A percentile compares a stretch with the other conserved stretches of the same genome.
Evolutionary conservation across 768 basidiomycete genomes (phyloP).

Genomic region (Trametes meyenii): DNA sequence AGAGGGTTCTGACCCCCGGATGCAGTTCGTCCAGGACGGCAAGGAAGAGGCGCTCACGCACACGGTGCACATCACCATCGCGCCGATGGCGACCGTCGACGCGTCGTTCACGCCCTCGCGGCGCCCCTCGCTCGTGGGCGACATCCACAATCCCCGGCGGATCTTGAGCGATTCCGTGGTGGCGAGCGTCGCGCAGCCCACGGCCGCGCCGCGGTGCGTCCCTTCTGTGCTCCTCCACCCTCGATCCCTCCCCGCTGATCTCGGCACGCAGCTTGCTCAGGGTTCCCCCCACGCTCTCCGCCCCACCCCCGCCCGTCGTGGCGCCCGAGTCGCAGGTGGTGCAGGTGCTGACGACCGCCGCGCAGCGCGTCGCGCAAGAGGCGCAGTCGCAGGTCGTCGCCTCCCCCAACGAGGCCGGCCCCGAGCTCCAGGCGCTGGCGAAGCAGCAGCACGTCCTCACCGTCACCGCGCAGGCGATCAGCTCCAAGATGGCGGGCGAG

Average conservation of each 20-base stretch:
- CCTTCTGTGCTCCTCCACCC: background rate
- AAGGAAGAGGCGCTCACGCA: slow-evolving; percentile 69
- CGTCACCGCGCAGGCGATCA: slow-evolving; percentile 73
- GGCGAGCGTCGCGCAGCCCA: slow-evolving; percentile 34
- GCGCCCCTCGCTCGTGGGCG: slow-evolving; percentile 51
- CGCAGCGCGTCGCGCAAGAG: slow-evolving; percentile 76
- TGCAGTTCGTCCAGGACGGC: slow-evolving; percentile 71
- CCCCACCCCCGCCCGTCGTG: slow-evolving; percentile 39
- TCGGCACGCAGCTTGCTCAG: slow-evolving; percentile 34
- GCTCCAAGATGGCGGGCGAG: slow-evolving; percentile 64
- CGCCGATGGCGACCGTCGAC: slow-evolving; percentile 60
- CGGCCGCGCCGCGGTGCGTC: slow-evolving; percentile 34
- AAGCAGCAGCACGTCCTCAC: slow-evolving; percentile 83
- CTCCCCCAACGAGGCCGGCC: slow-evolving; percentile 46
- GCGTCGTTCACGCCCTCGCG: slow-evolving; percentile 46
- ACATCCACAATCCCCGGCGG: slow-evolving; percentile 44
- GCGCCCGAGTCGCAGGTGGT: slow-evolving; percentile 72
- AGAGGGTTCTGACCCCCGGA: slow-evolving; percentile 16
- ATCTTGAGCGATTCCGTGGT: slow-evolving; percentile 43
- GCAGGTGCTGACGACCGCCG: slow-evolving; percentile 74
- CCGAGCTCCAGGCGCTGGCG: slow-evolving; percentile 66
- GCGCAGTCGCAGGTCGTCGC: slow-evolving; percentile 69
- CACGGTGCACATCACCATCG: slow-evolving; percentile 72
- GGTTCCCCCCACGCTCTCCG: slow-evolving; percentile 33
- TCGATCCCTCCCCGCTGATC: background rate